These are phyloP conservation scores for Juglanconis oblonga DNA, from an alignment of 2,329 filamentous ascomycete species.

Conservation along the genomic window DNA sequence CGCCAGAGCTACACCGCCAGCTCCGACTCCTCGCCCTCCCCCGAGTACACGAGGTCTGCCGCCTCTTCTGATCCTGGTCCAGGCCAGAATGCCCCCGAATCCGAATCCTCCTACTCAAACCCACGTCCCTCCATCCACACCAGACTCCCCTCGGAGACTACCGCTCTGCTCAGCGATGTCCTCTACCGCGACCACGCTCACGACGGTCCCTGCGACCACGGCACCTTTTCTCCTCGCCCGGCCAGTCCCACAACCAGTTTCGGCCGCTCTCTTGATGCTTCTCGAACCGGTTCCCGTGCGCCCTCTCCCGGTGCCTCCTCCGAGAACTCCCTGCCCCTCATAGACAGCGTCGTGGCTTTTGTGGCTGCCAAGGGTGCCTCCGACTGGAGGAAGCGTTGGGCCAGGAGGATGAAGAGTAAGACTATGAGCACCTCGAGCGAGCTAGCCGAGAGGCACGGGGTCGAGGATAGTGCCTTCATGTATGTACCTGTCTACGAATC, in stretches of 20 bases:
- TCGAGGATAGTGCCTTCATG: slow-evolving; percentile 73
- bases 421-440: slow-evolving; percentile 71
- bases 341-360: slow-evolving; percentile 38
- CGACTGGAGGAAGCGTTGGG: slow-evolving; percentile 48
- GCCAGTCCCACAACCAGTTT: slow-evolving; percentile 41
- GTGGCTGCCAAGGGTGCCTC: slow-evolving; percentile 36
- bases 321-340: slow-evolving; percentile 26
- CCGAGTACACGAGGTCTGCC: slow-evolving; percentile 18
- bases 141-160: slow-evolving; percentile 42
- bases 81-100: neutral
- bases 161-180: slow-evolving; percentile 43
- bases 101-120: neutral
- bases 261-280: slow-evolving; percentile 28
- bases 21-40: slow-evolving; percentile 4
- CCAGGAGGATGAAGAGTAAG: slow-evolving; percentile 52
- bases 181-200: slow-evolving; percentile 37
- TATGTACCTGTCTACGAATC: slow-evolving; percentile 36
- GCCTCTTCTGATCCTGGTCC: slow-evolving; percentile 12
- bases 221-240: slow-evolving; percentile 71
- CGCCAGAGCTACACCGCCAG: slow-evolving; percentile 39
- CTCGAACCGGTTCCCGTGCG: slow-evolving; percentile 31
- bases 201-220: slow-evolving; percentile 62
- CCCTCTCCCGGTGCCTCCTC: slow-evolving; percentile 29
- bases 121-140: slow-evolving; percentile 11
- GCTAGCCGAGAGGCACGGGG: slow-evolving; percentile 69